Evolutionary conservation across 768 basidiomycete genomes (phyloP).

Genomic region (Lactifluus piperatus): DNA sequence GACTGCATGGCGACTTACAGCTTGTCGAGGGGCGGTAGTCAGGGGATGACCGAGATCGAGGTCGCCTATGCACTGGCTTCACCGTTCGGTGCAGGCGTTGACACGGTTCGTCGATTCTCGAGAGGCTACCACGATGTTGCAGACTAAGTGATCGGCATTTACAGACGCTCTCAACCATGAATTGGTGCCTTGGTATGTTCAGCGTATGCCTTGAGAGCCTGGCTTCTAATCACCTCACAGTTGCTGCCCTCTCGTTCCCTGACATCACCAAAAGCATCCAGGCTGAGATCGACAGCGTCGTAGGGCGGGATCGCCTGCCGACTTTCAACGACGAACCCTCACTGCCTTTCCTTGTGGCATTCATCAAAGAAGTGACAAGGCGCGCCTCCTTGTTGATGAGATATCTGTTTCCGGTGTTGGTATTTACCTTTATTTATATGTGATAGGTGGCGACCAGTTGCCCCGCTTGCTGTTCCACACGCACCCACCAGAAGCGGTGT

Average conservation of each 20-base stretch:
- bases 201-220: background rate
- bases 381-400: background rate
- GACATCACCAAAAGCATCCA: constrained; percentile 15
- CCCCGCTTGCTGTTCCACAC: constrained; percentile 7
- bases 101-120: constrained; percentile 1
- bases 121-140: too few relatives aligned
- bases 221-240: background rate
- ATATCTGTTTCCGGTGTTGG: background rate
- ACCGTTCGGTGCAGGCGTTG: constrained; percentile 12
- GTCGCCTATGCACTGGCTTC: constrained; percentile 9
- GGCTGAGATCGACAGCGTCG: constrained; percentile 14
- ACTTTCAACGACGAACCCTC: constrained; percentile 15
- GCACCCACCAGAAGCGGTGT: background rate
- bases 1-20: constrained; percentile 5
- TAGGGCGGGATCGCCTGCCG: constrained; percentile 17
- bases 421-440: too few relatives aligned
- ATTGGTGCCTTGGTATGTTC: constrained; percentile 3
- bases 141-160: background rate
- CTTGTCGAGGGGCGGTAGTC: background rate
- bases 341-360: constrained; percentile 12
- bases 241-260: constrained; percentile 12
- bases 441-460: constrained; percentile 6
- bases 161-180: constrained; percentile 3
- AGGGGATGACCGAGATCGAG: background rate
- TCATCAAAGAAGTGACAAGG: constrained; percentile 20